Evolutionary conservation across 192 early-diverging fungal species (phyloP).

Genomic region (Backusella psychrophila): DNA sequence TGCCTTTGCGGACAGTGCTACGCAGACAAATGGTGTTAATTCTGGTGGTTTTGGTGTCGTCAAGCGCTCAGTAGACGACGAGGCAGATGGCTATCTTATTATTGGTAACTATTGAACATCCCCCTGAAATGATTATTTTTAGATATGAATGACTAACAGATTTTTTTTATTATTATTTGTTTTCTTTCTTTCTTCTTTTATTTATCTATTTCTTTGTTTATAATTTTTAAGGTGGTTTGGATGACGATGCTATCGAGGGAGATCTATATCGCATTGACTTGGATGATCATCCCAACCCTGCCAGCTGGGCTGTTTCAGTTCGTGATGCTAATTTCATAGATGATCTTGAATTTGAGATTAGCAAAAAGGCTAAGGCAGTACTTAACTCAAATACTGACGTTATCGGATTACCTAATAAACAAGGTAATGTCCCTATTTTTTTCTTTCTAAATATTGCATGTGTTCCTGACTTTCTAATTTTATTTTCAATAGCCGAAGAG

Average conservation of each 20-base stretch:
- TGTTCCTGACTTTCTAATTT: neutral
- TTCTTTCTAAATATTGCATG: neutral
- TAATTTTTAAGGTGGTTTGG: slow-evolving; percentile 28
- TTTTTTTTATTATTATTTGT: neutral
- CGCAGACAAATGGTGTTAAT: neutral
- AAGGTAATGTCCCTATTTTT: slow-evolving; percentile 15
- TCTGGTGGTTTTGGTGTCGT: slow-evolving; percentile 4
- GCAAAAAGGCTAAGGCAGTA: slow-evolving; percentile 27
- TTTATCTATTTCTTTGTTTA: neutral
- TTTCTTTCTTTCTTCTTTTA: neutral
- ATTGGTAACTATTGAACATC: slow-evolving; percentile 18
- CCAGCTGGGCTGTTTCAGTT: slow-evolving; percentile 29
- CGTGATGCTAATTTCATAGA: slow-evolving; percentile 22
- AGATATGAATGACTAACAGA: neutral
- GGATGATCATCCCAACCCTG: neutral
- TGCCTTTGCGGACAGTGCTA: neutral
- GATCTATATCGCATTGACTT: slow-evolving; percentile 12
- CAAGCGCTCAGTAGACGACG: neutral
- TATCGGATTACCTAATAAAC: slow-evolving; percentile 27
- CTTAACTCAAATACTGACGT: slow-evolving; percentile 29
- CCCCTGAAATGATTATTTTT: slow-evolving; percentile 1
- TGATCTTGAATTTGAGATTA: slow-evolving; percentile 10
- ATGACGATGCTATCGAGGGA: slow-evolving; percentile 23
- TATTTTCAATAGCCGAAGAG: slow-evolving; percentile 22
- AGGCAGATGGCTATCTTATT: slow-evolving; percentile 33